Percentiles rank a stretch among this genome's conserved stretches.
Evolutionary conservation across 163 green algal genomes (phyloP).

Genomic region (Trebouxiophyceae sp.): DNA sequence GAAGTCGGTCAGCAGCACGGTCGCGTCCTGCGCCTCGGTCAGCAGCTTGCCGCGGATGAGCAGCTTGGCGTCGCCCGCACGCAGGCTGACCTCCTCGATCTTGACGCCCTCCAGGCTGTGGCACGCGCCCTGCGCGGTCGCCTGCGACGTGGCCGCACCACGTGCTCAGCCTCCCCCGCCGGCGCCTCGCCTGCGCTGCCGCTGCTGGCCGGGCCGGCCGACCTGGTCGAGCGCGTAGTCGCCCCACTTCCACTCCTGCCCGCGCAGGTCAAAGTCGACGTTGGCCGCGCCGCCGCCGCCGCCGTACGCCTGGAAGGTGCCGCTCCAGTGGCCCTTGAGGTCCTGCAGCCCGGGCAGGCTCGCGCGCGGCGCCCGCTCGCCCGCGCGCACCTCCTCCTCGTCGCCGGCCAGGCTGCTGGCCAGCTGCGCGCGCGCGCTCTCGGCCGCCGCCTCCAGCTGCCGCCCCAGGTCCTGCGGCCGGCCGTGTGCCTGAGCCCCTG

Average conservation of each 20-base stretch:
- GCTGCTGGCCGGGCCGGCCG: no score
- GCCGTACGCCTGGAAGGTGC: slow-evolving; percentile 62
- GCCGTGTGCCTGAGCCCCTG: no score
- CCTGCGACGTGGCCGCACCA: no score
- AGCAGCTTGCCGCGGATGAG: slow-evolving; percentile 57
- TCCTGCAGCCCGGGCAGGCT: slow-evolving; percentile 66
- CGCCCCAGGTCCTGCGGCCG: slow-evolving; percentile 20
- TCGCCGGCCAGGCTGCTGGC: background rate
- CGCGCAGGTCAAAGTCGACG: slow-evolving; percentile 68
- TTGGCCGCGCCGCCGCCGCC: slow-evolving; percentile 42
- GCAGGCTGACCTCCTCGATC: slow-evolving; percentile 56
- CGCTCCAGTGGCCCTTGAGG: slow-evolving; percentile 65
- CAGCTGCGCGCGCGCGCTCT: background rate
- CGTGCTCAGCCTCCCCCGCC: no score
- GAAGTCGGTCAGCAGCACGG: slow-evolving; percentile 70
- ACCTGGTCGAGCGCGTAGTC: slow-evolving; percentile 50
- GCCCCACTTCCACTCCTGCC: slow-evolving; percentile 67
- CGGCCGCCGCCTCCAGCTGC: slow-evolving; percentile 22
- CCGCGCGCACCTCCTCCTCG: background rate
- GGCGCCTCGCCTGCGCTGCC: no score
- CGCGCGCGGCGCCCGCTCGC: background rate
- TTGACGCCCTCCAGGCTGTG: slow-evolving; percentile 65
- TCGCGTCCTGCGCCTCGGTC: slow-evolving; percentile 63
- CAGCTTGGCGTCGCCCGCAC: slow-evolving; percentile 45
- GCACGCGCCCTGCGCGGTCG: slow-evolving; percentile 44